These are phyloP conservation scores for Fusarium liriodendri DNA, from an alignment of 2,329 filamentous ascomycete genomes.

Conservation along the genomic window DNA sequence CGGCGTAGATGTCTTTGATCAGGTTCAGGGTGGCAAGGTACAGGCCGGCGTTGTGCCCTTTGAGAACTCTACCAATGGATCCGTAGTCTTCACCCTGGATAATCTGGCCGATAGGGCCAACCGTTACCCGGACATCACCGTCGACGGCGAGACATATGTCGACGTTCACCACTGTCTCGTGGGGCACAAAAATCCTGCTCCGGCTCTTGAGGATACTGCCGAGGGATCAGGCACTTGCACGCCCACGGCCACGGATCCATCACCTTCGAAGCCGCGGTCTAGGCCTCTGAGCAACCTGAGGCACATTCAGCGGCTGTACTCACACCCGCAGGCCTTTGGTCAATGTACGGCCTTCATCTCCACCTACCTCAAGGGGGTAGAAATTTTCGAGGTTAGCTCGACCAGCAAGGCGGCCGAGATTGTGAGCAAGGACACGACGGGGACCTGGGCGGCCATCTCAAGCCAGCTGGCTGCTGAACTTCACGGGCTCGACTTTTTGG, in stretches of 20 bases:
- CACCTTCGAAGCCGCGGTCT: conserved; percentile 56
- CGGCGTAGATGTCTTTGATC: conserved; percentile 77
- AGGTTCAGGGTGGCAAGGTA: conserved; percentile 74
- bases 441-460: conserved; percentile 80
- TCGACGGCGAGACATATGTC: conserved; percentile 88
- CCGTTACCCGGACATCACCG: conserved; percentile 74
- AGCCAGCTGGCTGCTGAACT: conserved; percentile 78
- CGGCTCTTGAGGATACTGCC: conserved; percentile 42
- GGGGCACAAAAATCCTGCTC: conserved; percentile 56
- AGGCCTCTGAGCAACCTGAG: conserved; percentile 63
- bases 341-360: conserved; percentile 85
- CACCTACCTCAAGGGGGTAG: conserved; percentile 76
- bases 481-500: conserved; percentile 76
- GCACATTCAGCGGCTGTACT: conserved; percentile 82
- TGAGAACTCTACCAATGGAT: conserved; percentile 96
- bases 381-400: conserved; percentile 84
- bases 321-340: conserved; percentile 94
- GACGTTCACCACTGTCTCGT: conserved; percentile 90
- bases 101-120: conserved; percentile 80
- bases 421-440: conserved; percentile 68
- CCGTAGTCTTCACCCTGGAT: conserved; percentile 90
- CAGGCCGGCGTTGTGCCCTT: conserved; percentile 88
- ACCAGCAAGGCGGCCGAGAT: conserved; percentile 89
- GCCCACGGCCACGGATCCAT: conserved; percentile 60
- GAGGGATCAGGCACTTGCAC: conserved; percentile 60